Conservation (phyloP, 2,329 filamentous ascomycete genomes). For the Cladosporium sp. region DNA sequence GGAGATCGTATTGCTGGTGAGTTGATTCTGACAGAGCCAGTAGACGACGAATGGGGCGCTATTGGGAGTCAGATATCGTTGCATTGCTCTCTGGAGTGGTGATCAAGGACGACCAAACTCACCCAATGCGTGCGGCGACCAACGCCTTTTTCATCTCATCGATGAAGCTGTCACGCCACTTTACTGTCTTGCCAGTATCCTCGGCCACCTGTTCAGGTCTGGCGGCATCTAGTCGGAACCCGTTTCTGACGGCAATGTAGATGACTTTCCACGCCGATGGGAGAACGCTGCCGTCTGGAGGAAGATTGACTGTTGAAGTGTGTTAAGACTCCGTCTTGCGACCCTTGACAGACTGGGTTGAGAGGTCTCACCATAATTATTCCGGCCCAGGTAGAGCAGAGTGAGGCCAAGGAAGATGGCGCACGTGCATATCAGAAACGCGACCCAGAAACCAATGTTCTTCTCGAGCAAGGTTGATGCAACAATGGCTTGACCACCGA, state of each 20-base stretch:
- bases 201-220: neutral
- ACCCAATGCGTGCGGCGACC: neutral
- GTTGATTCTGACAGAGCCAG: constrained; percentile 42
- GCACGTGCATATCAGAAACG: constrained; percentile 61
- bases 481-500: constrained; percentile 40
- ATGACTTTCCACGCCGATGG: neutral
- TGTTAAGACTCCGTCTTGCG: neutral
- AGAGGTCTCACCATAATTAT: neutral
- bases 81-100: neutral
- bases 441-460: constrained; percentile 66
- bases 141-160: neutral
- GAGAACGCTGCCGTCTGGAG: neutral
- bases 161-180: neutral
- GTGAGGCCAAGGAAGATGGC: constrained; percentile 64
- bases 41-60: constrained; percentile 34
- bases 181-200: neutral
- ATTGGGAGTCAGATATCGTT: neutral
- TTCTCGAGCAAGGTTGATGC: constrained; percentile 68
- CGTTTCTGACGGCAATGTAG: neutral
- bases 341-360: neutral
- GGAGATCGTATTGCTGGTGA: constrained; percentile 48
- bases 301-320: neutral
- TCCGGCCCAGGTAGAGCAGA: constrained; percentile 41
- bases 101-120: neutral
- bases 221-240: neutral